Conservation (phyloP, 768 basidiomycete genomes). For the Suillus decipiens region DNA sequence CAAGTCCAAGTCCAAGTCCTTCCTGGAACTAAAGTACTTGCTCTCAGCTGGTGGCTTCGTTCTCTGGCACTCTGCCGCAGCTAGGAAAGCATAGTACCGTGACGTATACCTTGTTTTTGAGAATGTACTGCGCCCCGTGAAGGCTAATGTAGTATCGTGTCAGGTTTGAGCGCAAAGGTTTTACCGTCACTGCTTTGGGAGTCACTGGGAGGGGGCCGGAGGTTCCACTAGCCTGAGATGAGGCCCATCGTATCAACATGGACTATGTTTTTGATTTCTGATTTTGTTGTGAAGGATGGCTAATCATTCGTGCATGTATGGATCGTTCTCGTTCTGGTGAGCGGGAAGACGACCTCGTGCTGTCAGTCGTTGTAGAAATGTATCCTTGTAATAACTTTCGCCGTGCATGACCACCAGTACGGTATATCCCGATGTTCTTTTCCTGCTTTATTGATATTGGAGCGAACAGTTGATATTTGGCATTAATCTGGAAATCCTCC, state of each 20-base stretch:
- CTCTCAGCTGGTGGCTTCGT: conserved; percentile 60
- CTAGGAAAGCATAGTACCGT: conserved; percentile 66
- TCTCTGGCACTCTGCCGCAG: conserved; percentile 68
- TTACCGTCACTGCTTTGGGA: conserved; percentile 51
- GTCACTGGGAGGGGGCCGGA: conserved; percentile 47
- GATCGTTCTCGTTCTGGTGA: conserved; percentile 35
- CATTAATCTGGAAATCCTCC: background rate
- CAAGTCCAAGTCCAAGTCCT: conserved; percentile 68
- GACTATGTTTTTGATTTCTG: conserved; percentile 27
- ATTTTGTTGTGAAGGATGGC: background rate
- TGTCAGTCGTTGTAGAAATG: background rate
- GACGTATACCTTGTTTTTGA: conserved; percentile 36
- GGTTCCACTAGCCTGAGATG: conserved; percentile 49
- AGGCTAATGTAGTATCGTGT: background rate
- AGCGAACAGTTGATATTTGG: background rate
- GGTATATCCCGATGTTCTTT: background rate
- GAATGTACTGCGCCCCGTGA: background rate
- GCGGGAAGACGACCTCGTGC: conserved; percentile 19
- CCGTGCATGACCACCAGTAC: background rate
- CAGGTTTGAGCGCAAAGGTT: conserved; percentile 57
- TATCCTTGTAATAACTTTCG: background rate
- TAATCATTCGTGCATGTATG: conserved; percentile 5
- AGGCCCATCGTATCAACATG: conserved; percentile 76
- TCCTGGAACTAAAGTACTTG: conserved; percentile 46
- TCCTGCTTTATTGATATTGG: background rate